Base-by-base conservation (phyloP, 768 basidiomycete genomes). In the Macrocybe gigantea region DNA sequence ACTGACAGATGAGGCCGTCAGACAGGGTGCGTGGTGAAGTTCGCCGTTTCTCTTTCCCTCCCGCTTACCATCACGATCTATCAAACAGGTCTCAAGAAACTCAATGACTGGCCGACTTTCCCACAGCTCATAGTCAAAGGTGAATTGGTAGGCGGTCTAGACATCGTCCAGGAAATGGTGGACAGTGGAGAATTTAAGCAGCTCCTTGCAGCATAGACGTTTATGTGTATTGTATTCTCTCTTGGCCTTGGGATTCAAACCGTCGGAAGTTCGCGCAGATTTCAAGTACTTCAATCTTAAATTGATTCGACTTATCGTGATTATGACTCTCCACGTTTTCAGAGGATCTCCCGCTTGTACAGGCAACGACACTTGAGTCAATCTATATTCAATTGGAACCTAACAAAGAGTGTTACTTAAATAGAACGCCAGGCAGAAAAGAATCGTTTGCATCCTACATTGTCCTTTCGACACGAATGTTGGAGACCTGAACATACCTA, bases 81-180 rank as follows among this genome's bases (percentile, higher is more conserved):
- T 29, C 29, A 32, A 51, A 32, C 52, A 81, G 92, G 79, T 60
- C 75, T 85, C 45, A 85, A 85, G 67, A 78, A 72, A 52, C 60
- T 91, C 51, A 94, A 94, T 59, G 78, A 93, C 51, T 94, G 92
- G 92, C 92, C 92, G 0, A 95, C 88, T 3, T 91, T 78, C 70
- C 88, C 89, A 3, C 89, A 92, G 61, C 71, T 95, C 14, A 86
- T 93, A 53, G 72, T 93, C 44, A 81, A 89, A 2, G 94, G 96
- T 14, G 92, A 97, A 63, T 75, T 99, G 12, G 83, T 96, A 11
- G 95, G 95, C n/a, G 95, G 95, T 4, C 67, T 98, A 44, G 95
- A 99, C 61, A 84, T 98, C 44, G 79, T 94, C 15, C 79, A 82
- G 63, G 95, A 97, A 69, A 88, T 94, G 88, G 79, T 78, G 10